phyloP scores from a whole-genome alignment of 1,139 yeast species.

The Protomyces inundatus region DNA sequence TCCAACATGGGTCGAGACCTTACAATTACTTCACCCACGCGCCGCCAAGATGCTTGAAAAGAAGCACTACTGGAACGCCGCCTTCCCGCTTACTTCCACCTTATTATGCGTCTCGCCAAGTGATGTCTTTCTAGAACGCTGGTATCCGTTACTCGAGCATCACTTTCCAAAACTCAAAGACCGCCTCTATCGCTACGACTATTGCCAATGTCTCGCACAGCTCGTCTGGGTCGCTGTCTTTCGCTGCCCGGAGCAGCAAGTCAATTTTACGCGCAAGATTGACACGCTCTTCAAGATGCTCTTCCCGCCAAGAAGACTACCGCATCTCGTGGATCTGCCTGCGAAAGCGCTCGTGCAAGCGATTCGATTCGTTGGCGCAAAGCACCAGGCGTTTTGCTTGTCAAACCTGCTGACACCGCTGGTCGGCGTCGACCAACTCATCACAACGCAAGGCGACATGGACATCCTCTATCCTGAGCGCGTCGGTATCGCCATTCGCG shows the following conservation, averaged over 20 bases:
- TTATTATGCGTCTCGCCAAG: constrained; percentile 76
- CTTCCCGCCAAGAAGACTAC: constrained; percentile 60
- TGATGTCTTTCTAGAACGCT: constrained; percentile 65
- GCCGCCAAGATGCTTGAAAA: constrained; percentile 46
- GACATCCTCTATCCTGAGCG: constrained; percentile 69
- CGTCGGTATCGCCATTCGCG: constrained; percentile 59
- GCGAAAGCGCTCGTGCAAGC: constrained; percentile 65
- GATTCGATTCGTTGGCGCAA: constrained; percentile 68
- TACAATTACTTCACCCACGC: constrained; percentile 54
- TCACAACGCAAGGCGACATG: constrained; percentile 46
- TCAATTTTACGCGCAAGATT: constrained; percentile 70
- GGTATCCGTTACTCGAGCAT: constrained; percentile 65
- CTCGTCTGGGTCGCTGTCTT: constrained; percentile 84
- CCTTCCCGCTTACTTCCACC: constrained; percentile 66
- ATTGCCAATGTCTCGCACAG: constrained; percentile 63
- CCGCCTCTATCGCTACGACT: constrained; percentile 46
- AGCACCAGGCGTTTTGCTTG: constrained; percentile 70
- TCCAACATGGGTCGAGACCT: constrained; percentile 89
- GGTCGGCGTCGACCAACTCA: constrained; percentile 37
- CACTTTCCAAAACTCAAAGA: constrained; percentile 48
- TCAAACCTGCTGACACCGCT: constrained; percentile 67
- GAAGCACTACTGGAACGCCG: constrained; percentile 66
- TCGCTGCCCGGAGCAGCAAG: constrained; percentile 80
- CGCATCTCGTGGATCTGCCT: constrained; percentile 63
- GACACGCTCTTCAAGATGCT: constrained; percentile 54